A percentile compares a stretch with the other conserved stretches of the same genome.
phyloP scores from a whole-genome alignment of 352 stramenopile species.

The Albugo laibachii region DNA sequence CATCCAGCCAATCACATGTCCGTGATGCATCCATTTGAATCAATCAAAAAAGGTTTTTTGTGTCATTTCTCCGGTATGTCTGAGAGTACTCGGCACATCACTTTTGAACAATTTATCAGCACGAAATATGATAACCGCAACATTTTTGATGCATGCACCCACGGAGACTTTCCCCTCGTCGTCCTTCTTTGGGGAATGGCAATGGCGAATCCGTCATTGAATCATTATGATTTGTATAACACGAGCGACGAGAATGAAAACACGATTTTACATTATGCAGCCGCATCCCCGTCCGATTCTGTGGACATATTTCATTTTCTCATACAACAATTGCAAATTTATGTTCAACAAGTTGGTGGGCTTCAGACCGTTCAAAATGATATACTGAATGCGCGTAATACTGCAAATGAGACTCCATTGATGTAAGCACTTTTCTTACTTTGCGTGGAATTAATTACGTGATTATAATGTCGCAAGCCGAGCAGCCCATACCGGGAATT shows the following conservation, averaged over 20 bases:
- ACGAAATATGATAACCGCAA: conserved; percentile 40
- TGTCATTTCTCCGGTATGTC: too few relatives aligned
- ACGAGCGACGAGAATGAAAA: conserved; percentile 27
- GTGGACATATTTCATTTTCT: conserved; percentile 63
- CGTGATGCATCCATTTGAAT: too few relatives aligned
- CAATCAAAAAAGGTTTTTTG: too few relatives aligned
- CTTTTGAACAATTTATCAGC: too few relatives aligned
- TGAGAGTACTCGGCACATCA: too few relatives aligned
- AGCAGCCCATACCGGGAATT: conserved; percentile 43
- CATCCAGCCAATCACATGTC: too few relatives aligned
- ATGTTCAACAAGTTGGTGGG: too few relatives aligned
- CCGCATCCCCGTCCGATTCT: conserved; percentile 18
- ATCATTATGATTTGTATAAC: conserved; percentile 19
- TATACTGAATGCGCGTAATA: conserved; percentile 35
- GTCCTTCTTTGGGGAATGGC: conserved; percentile 75
- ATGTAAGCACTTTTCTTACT: conserved; percentile 17
- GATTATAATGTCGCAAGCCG: conserved; percentile 12
- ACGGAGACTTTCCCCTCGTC: conserved; percentile 70
- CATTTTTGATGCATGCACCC: conserved; percentile 45
- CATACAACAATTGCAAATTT: conserved; percentile 34
- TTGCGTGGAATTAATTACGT: neutral
- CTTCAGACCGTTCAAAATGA: conserved; percentile 8
- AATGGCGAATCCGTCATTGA: conserved; percentile 23
- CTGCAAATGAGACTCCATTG: conserved; percentile 40
- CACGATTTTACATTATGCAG: conserved; percentile 38